phyloP scores from a whole-genome alignment of 164 flowering plant species.

The Tetracentron sinense region DNA sequence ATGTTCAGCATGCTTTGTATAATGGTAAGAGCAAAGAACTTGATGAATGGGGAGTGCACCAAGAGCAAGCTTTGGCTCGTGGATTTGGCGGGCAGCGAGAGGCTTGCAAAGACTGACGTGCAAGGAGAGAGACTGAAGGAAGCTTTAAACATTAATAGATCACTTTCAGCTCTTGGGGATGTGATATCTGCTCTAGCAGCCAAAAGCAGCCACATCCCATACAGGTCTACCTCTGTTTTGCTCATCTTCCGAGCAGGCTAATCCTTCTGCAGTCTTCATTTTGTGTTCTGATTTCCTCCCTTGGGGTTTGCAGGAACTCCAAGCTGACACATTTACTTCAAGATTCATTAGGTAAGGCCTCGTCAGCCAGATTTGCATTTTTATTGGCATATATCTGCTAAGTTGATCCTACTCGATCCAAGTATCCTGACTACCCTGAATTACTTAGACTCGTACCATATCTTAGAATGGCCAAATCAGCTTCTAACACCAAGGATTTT shows the following conservation, averaged over 20 bases:
- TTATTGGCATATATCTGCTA: background rate
- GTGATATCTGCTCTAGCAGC: conserved; percentile 80
- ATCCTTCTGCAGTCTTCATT: background rate
- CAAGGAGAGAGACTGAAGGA: conserved; percentile 90
- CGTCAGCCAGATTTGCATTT: background rate
- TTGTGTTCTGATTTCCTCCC: conserved; percentile 10
- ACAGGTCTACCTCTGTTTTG: conserved; percentile 38
- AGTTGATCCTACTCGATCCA: background rate
- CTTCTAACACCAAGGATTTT: too few species aligned
- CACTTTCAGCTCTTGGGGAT: conserved; percentile 93
- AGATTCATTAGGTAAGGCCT: conserved; percentile 67
- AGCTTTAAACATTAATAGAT: conserved; percentile 82
- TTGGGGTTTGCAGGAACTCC: conserved; percentile 58
- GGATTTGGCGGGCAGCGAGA: conserved; percentile 91
- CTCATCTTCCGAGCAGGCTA: background rate
- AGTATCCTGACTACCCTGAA: too few species aligned
- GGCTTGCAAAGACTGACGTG: conserved; percentile 80
- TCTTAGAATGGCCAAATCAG: too few species aligned
- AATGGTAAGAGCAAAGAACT: conserved; percentile 63
- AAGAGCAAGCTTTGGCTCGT: conserved; percentile 96
- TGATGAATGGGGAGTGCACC: conserved; percentile 76
- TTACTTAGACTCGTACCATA: too few species aligned
- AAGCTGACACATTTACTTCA: conserved; percentile 90
- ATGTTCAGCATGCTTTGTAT: conserved; percentile 75
- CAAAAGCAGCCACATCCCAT: conserved; percentile 84